phyloP scores from a whole-genome alignment of 2,329 filamentous ascomycete species.

The Curvularia verruculosa region DNA sequence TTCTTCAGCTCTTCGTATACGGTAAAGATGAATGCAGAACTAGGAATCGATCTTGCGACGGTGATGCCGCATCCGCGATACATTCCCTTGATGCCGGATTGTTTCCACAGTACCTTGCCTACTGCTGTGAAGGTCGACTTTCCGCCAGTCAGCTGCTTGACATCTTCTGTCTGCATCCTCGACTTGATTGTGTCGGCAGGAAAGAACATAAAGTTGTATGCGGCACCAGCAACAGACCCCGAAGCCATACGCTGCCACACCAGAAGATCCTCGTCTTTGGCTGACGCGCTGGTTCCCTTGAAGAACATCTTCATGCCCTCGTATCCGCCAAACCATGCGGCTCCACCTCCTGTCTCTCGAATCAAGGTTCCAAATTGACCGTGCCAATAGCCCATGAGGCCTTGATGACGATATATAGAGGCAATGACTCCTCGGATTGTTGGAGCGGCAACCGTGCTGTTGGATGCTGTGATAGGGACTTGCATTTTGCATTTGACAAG shows the following conservation, averaged over 20 bases:
- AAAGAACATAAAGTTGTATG: slow-evolving; percentile 97
- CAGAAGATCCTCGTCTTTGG: slow-evolving; percentile 66
- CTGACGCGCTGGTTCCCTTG: slow-evolving; percentile 54
- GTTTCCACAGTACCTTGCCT: slow-evolving; percentile 74
- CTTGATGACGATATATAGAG: slow-evolving; percentile 81
- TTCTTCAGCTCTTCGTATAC: slow-evolving; percentile 85
- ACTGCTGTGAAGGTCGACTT: slow-evolving; percentile 75
- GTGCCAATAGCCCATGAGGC: slow-evolving; percentile 88
- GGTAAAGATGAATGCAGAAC: slow-evolving; percentile 97
- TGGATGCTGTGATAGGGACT: slow-evolving; percentile 61
- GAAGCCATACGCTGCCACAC: slow-evolving; percentile 87
- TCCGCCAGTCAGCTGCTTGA: slow-evolving; percentile 59
- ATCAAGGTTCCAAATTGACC: slow-evolving; percentile 93
- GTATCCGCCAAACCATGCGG: slow-evolving; percentile 82
- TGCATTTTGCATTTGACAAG: slow-evolving; percentile 99
- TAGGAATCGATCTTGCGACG: slow-evolving; percentile 83
- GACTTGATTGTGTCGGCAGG: slow-evolving; percentile 98
- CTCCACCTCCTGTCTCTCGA: slow-evolving; percentile 88
- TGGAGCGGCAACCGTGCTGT: slow-evolving; percentile 57
- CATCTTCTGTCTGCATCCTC: slow-evolving; percentile 88
- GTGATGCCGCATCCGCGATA: slow-evolving; percentile 97
- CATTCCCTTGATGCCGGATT: slow-evolving; percentile 81
- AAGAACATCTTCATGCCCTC: slow-evolving; percentile 69
- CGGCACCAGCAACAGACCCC: slow-evolving; percentile 86
- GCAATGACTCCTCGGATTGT: slow-evolving; percentile 74